Base-by-base conservation (phyloP, 177 flowering plant species). In the Vitis hybrid region DNA sequence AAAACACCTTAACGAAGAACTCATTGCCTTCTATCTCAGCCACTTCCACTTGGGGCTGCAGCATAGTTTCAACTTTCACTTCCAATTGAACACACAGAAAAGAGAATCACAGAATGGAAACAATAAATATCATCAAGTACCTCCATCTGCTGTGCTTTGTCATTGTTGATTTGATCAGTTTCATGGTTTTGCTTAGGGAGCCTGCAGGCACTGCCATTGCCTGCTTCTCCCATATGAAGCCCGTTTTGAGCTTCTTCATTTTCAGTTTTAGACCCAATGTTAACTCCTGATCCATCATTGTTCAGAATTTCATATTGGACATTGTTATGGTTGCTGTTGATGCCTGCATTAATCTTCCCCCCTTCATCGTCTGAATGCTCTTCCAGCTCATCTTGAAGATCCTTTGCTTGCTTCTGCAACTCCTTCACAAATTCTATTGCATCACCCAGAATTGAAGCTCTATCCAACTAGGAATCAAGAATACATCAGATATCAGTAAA, bases 361-460 rank as follows among this genome's bases (percentile, higher is more conserved):
- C 64, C 79, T 15, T 88, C 91, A 56, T 84, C 82, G 21, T 86
- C 92, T 7, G 89, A 81, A 18, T 85, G 80, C 63, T 87, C 87
- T 72, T 90, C 93, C 2, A 93, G 93, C 75, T 95, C 96, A 27
- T 88, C 86, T 68, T 90, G 88, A 11, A 93, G 92, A n/a, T 88
- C 90, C 56, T 93, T 82, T 48, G 61, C 90, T 81, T 90, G 90
- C 77, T 87, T 82, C 76, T 88, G 81, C 80, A 94, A 74, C 71
- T 93, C 95, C 78, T 85, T 87, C 60, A 93, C 90, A 67, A 65
- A 93, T 14, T 89, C 89, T 18, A 94, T 93, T 11, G 97, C 98
- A 68, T 94, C 97, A 48, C 88, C 91, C 14, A 94, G 85, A 13
- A 91, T 91, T 15, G 98, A 78, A 52, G 97, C 97, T 72, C 85